A percentile compares a stretch with the other conserved stretches of the same genome.
Evolutionary conservation across 108 stramenopile genomes (phyloP).

Genomic region (Ochromonas danica): DNA sequence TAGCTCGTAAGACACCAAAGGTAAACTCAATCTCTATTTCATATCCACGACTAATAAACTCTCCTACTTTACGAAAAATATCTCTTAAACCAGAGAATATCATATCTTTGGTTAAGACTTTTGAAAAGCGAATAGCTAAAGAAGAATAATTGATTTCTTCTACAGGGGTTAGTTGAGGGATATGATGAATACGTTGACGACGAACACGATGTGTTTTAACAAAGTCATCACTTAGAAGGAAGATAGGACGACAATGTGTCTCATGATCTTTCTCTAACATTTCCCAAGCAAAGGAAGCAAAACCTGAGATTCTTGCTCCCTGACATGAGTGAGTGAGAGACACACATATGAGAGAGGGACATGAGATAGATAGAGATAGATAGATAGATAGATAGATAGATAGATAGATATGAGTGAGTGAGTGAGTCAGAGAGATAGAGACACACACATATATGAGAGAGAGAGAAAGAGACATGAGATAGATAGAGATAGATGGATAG

Average conservation of each 20-base stretch:
- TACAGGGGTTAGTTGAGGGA: background rate
- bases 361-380: too few species aligned
- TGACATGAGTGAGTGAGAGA: too few species aligned
- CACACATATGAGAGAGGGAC: too few species aligned
- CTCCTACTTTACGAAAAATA: slow-evolving; percentile 9
- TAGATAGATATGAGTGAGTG: too few species aligned
- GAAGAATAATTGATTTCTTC: slow-evolving; percentile 31
- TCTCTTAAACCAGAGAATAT: slow-evolving; percentile 18
- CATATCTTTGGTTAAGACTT: slow-evolving; percentile 31
- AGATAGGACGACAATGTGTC: slow-evolving; percentile 28
- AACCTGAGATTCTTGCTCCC: slow-evolving; percentile 21
- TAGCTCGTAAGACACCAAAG: background rate
- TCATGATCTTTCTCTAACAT: background rate
- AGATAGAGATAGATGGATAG: too few species aligned
- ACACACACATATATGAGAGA: too few species aligned
- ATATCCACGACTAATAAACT: slow-evolving; percentile 23
- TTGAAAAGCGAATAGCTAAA: slow-evolving; percentile 22
- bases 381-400: too few species aligned
- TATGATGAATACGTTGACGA: background rate
- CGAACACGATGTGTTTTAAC: background rate
- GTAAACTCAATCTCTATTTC: slow-evolving; percentile 36
- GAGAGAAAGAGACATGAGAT: too few species aligned
- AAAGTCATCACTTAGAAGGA: slow-evolving; percentile 11
- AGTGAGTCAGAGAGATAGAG: too few species aligned
- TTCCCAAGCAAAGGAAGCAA: slow-evolving; percentile 25